Base-by-base conservation (phyloP, 305 asterid genomes). In the Fraxinus sp. region DNA sequence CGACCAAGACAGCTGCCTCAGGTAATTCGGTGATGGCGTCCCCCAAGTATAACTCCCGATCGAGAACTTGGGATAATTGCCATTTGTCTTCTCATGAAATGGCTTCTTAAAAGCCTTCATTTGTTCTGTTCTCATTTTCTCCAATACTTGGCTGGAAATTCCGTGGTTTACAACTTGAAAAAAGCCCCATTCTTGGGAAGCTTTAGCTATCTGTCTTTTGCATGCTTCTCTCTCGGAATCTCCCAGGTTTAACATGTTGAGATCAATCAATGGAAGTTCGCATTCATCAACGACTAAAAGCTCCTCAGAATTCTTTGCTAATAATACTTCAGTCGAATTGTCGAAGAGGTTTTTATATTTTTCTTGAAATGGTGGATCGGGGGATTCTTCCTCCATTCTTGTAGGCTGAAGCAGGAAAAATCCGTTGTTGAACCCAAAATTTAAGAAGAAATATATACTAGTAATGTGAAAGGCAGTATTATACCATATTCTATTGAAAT, bases 101-200 rank as follows among this genome's bases (percentile, higher is more conserved):
- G 98, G 93, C 83, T 84, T 94, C 85, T 78, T 85, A 79, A 95
- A 85, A 73, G 90, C 80, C 87, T 88, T 90, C 84, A 90, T 86
- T 62, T 95, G 97, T 75, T 95, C 93, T 0, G 4, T 76, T 64
- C 93, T 91, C 98, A 93, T 89, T 33, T 35, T 82, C 80, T 85
- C 93, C 46, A 93, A 22, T 37, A 93, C 78, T 5, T 89, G 91
- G 0, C 68, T 36, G 0, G 97, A 83, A 64, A 93, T 88, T 26
- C 98, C 98, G 6, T 95, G 98, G 88, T 95, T 93, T 28, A 91
- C 74, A 2, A 92, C 97, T 82, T 93, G 97, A 78, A 95, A 95
- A 20, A 95, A 95, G 3, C 98, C 98, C 98, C 98, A 95, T 78
- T 95, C 97, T 72, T 33, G 75, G 0, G 98, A 92, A 22, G 98